Evolutionary conservation across 495 filamentous ascomycete species (phyloP).

Genomic region (Podospora pseudopauciseta): DNA sequence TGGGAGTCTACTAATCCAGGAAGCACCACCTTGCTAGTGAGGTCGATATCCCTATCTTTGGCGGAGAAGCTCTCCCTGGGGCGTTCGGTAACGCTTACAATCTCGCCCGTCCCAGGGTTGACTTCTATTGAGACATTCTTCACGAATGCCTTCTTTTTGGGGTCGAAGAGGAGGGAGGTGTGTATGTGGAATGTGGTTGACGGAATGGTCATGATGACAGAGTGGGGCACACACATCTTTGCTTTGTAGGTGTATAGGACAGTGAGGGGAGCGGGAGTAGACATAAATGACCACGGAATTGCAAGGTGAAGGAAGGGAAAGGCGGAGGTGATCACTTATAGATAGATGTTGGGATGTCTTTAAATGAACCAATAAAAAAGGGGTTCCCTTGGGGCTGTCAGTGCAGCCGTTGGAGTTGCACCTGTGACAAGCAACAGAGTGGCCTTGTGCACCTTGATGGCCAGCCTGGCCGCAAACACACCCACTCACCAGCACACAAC

Average conservation of each 20-base stretch:
- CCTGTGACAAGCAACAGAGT: neutral
- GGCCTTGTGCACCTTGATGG: constrained; percentile 2
- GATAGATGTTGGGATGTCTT: neutral
- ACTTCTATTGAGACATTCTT: constrained; percentile 41
- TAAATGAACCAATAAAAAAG: neutral
- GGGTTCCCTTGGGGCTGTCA: neutral
- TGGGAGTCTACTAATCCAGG: constrained; percentile 54
- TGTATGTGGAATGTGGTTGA: constrained; percentile 36
- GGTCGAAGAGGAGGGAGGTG: constrained; percentile 48
- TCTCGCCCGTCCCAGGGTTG: constrained; percentile 40
- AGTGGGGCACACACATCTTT: neutral
- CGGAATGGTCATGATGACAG: neutral
- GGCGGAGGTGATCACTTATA: neutral
- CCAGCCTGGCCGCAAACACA: neutral
- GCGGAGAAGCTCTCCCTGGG: constrained; percentile 12
- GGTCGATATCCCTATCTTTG: constrained; percentile 37
- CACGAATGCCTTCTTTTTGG: constrained; percentile 42
- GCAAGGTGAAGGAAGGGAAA: neutral
- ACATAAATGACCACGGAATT: neutral
- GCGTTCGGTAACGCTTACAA: constrained; percentile 36
- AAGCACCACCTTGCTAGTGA: constrained; percentile 44
- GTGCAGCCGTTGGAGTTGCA: neutral
- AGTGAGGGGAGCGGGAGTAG: neutral
- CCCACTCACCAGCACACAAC: neutral
- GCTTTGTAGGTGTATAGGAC: neutral